Evolutionary conservation across 176 grass and related monocot species (phyloP), one percentile per base, ranked within the genome.

Genomic region (Musa troglodytarum): DNA sequence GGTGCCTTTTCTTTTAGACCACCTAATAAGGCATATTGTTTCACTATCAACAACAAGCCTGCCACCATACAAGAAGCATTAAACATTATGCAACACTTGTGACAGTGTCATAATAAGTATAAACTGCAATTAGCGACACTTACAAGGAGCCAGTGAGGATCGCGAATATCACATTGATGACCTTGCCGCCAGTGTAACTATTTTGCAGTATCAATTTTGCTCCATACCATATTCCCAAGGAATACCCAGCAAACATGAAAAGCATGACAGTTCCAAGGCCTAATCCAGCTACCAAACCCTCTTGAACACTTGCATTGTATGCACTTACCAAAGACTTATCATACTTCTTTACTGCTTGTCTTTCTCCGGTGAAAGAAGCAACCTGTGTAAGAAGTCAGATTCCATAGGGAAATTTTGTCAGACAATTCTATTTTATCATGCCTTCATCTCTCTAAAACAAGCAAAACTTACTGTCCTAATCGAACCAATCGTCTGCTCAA

Each of bases 91-190:
- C 69, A 29, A n/a, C 9, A 43, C 34, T 43, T 6, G 6, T 43
- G 34, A 43, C 34, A 6, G 34, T 43, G 34, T 43, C 9, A 81
- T 14, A 6, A 53, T 10, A 71, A 65, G 1, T 43, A 73, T 24
- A 49, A 63, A 54, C 62, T 77, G 63, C 49, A 59, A 62, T 49
- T 49, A 79, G 23, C 3, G 78, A 93, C 90, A 93, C 90, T 91
- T 90, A 97, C 94, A 99, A 88, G 29, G 93, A 99, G 59, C 96
- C 96, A 8, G 91, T 99, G 28, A 99, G 91, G 69, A 99, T 91
- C 14, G 96, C 96, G 69, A 99, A 92, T 72, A 99, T 99, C 49
- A 99, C 96, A 83, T 99, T 99, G 82, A 99, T 95, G 77, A 99
- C 96, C 69, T 94, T 85, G 54, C 90, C 91, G 14, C 96, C 96